These are phyloP conservation scores for Naegleria lovaniensis DNA, from an alignment of 208 protist species.

Conservation along the genomic window DNA sequence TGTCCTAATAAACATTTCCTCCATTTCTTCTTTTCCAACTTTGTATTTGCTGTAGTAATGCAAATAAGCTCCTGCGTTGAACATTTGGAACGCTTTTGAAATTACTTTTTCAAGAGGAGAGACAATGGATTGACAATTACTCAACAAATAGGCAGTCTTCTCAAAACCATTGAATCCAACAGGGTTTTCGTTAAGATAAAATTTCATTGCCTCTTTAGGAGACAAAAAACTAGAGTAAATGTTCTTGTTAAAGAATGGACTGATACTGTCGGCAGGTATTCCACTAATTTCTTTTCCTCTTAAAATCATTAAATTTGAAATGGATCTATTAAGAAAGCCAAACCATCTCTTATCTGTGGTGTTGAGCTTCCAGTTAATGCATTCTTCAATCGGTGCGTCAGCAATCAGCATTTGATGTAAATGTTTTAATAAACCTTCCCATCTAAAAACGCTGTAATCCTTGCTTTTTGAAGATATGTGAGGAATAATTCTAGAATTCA, in stretches of 20 bases:
- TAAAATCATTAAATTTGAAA: conserved; percentile 27
- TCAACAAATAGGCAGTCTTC: background rate
- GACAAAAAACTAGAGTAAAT: background rate
- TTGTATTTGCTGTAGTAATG: conserved; percentile 35
- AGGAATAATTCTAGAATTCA: conserved; percentile 28
- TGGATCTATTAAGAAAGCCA: background rate
- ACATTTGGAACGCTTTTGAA: conserved; percentile 35
- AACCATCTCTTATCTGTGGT: background rate
- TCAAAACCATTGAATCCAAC: background rate
- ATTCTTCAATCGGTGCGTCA: conserved; percentile 24
- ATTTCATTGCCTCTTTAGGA: background rate
- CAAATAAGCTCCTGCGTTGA: conserved; percentile 31
- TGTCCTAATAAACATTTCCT: background rate
- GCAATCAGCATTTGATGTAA: conserved; percentile 38
- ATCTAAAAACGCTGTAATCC: conserved; percentile 31
- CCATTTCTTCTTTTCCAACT: conserved; percentile 27
- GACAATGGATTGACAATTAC: conserved; percentile 32
- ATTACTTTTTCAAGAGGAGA: conserved; percentile 28
- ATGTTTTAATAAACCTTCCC: conserved; percentile 33
- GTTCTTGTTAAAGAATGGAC: background rate
- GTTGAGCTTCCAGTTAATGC: conserved; percentile 33
- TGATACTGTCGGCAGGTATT: background rate
- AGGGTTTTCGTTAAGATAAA: background rate
- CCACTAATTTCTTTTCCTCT: conserved; percentile 18
- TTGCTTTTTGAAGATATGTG: conserved; percentile 31